A percentile compares a stretch with the other conserved stretches of the same genome.
phyloP scores from a whole-genome alignment of 139 green algal genomes.

The Asterochloris sp. region DNA sequence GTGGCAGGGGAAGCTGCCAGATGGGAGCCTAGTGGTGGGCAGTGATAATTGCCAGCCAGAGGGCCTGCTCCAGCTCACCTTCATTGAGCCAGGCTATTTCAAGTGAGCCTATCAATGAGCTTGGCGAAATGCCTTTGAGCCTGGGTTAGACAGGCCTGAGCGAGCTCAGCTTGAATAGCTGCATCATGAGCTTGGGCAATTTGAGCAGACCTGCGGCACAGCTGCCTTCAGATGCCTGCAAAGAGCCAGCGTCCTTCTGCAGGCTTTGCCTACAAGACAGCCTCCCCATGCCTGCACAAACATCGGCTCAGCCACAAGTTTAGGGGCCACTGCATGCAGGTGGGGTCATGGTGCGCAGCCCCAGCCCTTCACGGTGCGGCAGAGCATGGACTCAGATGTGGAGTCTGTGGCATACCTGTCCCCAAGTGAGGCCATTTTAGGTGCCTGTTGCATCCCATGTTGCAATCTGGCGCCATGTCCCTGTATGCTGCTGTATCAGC shows the following conservation, averaged over 20 bases:
- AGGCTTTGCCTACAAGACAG: not conserved
- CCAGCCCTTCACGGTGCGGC: no score
- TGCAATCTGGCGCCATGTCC: no score
- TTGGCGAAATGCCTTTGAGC: not conserved
- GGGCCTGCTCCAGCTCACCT: not conserved
- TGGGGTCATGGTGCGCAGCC: no score
- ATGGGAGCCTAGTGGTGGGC: slow-evolving; percentile 21
- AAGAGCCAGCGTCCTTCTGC: not conserved
- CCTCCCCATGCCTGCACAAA: no score
- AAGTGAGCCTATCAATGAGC: slow-evolving; percentile 21
- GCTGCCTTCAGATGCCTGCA: not conserved
- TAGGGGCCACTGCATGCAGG: no score
- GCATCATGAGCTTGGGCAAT: slow-evolving; percentile 2
- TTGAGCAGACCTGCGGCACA: not conserved
- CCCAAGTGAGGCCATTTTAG: no score
- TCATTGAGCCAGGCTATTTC: slow-evolving; percentile 10
- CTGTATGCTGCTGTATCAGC: no score
- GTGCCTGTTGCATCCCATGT: no score
- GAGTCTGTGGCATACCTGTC: no score
- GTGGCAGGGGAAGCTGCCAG: slow-evolving; percentile 7
- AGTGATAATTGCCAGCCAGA: not conserved
- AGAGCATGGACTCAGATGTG: no score
- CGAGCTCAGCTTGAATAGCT: not conserved
- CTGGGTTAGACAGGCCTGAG: not conserved
- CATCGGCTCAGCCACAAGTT: no score